Base-by-base conservation (phyloP, 2,329 filamentous ascomycete species). In the Fusarium sp. region DNA sequence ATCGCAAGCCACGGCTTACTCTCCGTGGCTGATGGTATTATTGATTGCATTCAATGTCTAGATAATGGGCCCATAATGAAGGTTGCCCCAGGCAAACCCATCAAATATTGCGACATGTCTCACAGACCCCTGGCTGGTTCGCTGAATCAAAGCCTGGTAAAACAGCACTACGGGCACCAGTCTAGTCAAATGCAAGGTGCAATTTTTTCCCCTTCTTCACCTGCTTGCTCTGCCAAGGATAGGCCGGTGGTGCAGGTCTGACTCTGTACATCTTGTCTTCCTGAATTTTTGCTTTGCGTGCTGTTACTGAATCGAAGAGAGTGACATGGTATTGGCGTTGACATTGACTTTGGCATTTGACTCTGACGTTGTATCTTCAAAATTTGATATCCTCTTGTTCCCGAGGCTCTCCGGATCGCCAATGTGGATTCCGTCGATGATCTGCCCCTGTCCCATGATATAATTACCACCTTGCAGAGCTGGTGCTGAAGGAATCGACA, bases 61-160 rank as follows among this genome's bases (percentile, higher is more conserved):
- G 22, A 51, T 16, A 48, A 48, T 73, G 35, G 56, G 60, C 57
- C 31, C 56, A 50, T 65, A 62, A 69, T 54, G 63, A 47, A 71
- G 71, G 71, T 72, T 74, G 71, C 50, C 71, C 66, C 51, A 54
- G 70, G 33, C 36, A 73, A 68, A n/a, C 51, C 56, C 65, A 44
- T 54, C 42, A 60, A 62, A 50, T 55, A 56, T 51, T 67, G 58
- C 56, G 53, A 50, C 59, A 70, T 64, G 71, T 74, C 65, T 74
- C 42, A 70, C 65, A 35, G 41, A 39, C 54, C 68, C 71, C 65
- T 72, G 45, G 60, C 68, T 70, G 48, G 61, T 56, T 72, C 57
- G 54, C 48, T 57, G 54, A 57, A 55, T 54, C 45, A 65, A 54
- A 63, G 62, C 70, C 44, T 38, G 45, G 68, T 62, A 45, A 62